Evolutionary conservation across 2,329 filamentous ascomycete genomes (phyloP).

Genomic region (Aureobasidium sp.): DNA sequence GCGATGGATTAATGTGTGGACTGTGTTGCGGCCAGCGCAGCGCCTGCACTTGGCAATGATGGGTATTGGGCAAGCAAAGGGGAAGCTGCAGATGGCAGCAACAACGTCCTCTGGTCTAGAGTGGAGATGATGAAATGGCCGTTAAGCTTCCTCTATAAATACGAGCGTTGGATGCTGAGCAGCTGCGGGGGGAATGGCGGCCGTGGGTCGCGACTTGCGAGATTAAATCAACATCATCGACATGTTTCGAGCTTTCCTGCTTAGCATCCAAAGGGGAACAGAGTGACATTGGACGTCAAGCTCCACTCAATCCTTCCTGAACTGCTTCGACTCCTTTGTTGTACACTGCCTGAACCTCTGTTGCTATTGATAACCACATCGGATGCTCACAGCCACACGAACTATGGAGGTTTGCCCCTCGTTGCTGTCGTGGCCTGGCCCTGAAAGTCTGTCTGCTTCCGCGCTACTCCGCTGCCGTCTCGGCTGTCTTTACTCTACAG

Average conservation of each 20-base stretch:
- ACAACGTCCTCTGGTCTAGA: neutral
- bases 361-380: neutral
- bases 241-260: neutral
- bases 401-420: neutral
- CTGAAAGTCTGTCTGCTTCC: conserved; percentile 1
- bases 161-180: neutral
- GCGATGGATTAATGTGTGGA: neutral
- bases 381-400: neutral
- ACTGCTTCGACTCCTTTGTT: neutral
- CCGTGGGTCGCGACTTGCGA: neutral
- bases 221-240: neutral
- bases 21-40: conserved; percentile 6
- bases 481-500: neutral
- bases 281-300: neutral
- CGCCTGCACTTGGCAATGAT: neutral
- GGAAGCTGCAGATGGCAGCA: neutral
- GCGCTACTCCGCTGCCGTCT: neutral
- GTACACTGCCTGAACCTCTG: neutral
- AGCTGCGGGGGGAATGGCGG: neutral
- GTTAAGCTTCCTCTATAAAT: conserved; percentile 3
- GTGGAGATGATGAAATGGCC: conserved; percentile 3
- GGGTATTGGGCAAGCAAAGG: neutral
- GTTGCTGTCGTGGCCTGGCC: conserved; percentile 7
- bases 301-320: neutral
- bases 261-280: neutral